Evolutionary conservation across 2,329 filamentous ascomycete species (phyloP).

Genomic region (Cytospora paraplurivora): DNA sequence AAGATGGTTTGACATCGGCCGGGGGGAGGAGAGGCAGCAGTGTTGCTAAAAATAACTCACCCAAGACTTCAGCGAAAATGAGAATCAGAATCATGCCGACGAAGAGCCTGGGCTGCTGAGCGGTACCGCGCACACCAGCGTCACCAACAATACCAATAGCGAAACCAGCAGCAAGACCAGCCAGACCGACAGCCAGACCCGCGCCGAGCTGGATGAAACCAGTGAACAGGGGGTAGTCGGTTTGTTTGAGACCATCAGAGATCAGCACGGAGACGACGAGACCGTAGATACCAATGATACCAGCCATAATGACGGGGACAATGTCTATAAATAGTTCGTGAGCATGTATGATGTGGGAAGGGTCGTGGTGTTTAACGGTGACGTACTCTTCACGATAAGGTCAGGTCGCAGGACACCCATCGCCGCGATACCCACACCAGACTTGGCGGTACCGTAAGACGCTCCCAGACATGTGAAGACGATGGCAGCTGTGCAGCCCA

Average conservation of each 20-base stretch:
- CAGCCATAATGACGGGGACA: conserved; percentile 99
- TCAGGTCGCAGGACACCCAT: conserved; percentile 98
- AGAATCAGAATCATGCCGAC: conserved; percentile 99
- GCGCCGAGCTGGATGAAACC: conserved; percentile 86
- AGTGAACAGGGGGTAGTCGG: conserved; percentile 70
- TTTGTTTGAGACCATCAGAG: conserved; percentile 75
- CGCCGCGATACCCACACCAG: conserved; percentile 95
- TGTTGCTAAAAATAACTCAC: conserved; percentile 51
- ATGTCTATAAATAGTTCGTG: conserved; percentile 66
- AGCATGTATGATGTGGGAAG: conserved; percentile 26
- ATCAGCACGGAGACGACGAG: conserved; percentile 87
- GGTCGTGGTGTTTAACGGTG: neutral
- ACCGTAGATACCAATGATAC: conserved; percentile 99
- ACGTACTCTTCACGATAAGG: conserved; percentile 97
- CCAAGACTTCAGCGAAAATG: conserved; percentile 99
- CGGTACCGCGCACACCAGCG: conserved; percentile 83
- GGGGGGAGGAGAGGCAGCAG: neutral
- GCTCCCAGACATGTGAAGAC: conserved; percentile 55
- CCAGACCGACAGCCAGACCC: conserved; percentile 78
- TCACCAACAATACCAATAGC: conserved; percentile 88
- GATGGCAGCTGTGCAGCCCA: conserved; percentile 78
- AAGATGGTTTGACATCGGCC: conserved; percentile 7
- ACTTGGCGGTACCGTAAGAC: conserved; percentile 78
- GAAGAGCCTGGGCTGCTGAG: conserved; percentile 83
- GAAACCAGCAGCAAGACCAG: conserved; percentile 82